Evolutionary conservation across 495 filamentous ascomycete genomes (phyloP).

Genomic region (Halenospora varia): DNA sequence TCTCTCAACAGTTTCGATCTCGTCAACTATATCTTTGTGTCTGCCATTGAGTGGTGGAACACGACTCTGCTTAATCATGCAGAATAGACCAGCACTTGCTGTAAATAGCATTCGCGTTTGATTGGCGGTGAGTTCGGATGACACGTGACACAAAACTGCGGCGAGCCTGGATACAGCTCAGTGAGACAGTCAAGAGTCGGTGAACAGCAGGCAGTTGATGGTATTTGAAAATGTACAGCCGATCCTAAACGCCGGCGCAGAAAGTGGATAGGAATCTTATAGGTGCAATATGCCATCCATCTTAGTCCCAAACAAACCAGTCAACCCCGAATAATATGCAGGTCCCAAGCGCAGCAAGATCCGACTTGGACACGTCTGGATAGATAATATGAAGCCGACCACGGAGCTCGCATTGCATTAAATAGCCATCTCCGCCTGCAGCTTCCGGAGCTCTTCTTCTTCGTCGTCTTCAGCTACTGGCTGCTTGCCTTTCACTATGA

Average conservation of each 20-base stretch:
- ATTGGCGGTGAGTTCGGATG: background rate
- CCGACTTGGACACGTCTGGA: slow-evolving; percentile 9
- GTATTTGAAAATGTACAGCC: slow-evolving; percentile 16
- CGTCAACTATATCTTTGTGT: background rate
- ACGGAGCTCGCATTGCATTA: slow-evolving; percentile 34
- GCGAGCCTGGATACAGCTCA: background rate
- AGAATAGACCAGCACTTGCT: background rate
- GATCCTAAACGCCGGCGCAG: slow-evolving; percentile 25
- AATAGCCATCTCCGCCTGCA: slow-evolving; percentile 98
- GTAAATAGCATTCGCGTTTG: background rate
- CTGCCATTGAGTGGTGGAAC: background rate
- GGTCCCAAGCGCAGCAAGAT: slow-evolving; percentile 13
- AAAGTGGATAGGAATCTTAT: slow-evolving; percentile 22
- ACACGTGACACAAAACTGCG: background rate
- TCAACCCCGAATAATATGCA: slow-evolving; percentile 19
- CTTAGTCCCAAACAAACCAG: slow-evolving; percentile 13
- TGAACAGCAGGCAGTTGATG: background rate
- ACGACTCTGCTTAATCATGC: background rate
- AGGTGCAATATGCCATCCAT: slow-evolving; percentile 8
- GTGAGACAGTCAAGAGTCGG: background rate
- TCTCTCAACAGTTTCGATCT: background rate
- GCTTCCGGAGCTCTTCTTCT: slow-evolving; percentile 87
- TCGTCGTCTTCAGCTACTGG: slow-evolving; percentile 81
- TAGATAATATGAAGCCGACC: slow-evolving; percentile 12
- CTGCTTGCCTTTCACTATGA: slow-evolving; percentile 57